Conservation (phyloP, 2,329 filamentous ascomycete species). For the Reticulascus tulasneorum region DNA sequence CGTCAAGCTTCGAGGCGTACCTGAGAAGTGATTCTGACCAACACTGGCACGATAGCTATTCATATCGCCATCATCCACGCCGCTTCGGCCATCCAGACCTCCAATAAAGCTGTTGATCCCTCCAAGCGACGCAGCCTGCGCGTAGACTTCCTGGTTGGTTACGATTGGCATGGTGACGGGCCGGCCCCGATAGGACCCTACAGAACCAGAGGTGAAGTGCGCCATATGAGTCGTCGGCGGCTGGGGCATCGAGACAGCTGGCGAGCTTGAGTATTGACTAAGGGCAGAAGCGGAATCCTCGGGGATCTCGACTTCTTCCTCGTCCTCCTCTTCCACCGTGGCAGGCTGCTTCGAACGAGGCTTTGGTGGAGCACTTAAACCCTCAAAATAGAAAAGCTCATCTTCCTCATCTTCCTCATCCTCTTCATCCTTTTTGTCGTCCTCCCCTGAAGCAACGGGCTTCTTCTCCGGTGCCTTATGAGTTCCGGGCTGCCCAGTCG, state of each 20-base stretch:
- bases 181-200: constrained; percentile 52
- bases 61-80: constrained; percentile 41
- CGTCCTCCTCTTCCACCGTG: constrained; percentile 32
- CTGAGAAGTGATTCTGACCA: constrained; percentile 33
- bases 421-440: constrained; percentile 10
- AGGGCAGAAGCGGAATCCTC: constrained; percentile 19
- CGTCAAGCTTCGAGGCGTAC: constrained; percentile 43
- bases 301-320: constrained; percentile 13
- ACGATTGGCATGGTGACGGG: constrained; percentile 51
- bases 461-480: constrained; percentile 4
- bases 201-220: constrained; percentile 28
- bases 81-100: constrained; percentile 47
- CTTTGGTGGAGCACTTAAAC: constrained; percentile 25
- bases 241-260: constrained; percentile 36
- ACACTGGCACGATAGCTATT: constrained; percentile 40
- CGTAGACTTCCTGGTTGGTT: constrained; percentile 43
- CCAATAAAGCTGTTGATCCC: constrained; percentile 49
- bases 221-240: constrained; percentile 20
- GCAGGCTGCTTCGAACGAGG: constrained; percentile 19
- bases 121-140: constrained; percentile 43
- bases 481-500: too few species aligned
- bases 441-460: background rate
- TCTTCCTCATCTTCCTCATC: constrained; percentile 21
- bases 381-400: constrained; percentile 45
- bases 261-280: constrained; percentile 42